Base-by-base conservation (phyloP, 176 grass and related monocot genomes). In the Carex kokanica region DNA sequence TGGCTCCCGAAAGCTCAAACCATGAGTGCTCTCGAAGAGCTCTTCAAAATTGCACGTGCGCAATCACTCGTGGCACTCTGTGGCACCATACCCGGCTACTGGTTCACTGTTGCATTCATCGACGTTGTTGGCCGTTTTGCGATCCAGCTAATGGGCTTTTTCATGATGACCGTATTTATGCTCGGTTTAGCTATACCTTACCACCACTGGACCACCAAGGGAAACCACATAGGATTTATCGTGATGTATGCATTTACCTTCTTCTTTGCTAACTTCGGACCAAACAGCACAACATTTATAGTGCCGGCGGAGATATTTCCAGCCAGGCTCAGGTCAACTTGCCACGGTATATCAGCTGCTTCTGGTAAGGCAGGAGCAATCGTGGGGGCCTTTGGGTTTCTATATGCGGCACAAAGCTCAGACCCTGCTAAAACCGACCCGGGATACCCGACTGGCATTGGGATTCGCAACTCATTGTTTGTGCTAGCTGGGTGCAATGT, bases 201-300 rank as follows among this genome's bases (percentile, higher is more conserved):
- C n/a, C n/a, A n/a, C n/a, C n/a, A n/a, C n/a, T n/a, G n/a, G n/a
- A n/a, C n/a, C n/a, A n/a, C n/a, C n/a, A n/a, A n/a, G n/a, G n/a
- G n/a, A n/a, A n/a, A n/a, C n/a, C n/a, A n/a, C n/a, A n/a, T n/a
- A n/a, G n/a, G n/a, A n/a, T n/a, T n/a, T n/a, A n/a, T n/a, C n/a
- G n/a, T n/a, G n/a, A n/a, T n/a, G n/a, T 95, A 92, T 38, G 82
- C 78, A 0, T 56, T 88, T 74, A 92, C 79, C 32, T 87, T 95
- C 81, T 94, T 94, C 84, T 95, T 95, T 41, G 88, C 93, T 3
- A 94, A 94, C 75, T 94, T 91, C 6, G 89, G 92, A 2, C 92
- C 92, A 4, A 94, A 91, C 80, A 72, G 73, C 18, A 94, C 89
- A 16, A 94, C 89, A 27, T 94, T 94, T 79, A 73, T 94, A 70